Conservation (phyloP, 2,329 filamentous ascomycete genomes). For the Podosphaera fusca region DNA sequence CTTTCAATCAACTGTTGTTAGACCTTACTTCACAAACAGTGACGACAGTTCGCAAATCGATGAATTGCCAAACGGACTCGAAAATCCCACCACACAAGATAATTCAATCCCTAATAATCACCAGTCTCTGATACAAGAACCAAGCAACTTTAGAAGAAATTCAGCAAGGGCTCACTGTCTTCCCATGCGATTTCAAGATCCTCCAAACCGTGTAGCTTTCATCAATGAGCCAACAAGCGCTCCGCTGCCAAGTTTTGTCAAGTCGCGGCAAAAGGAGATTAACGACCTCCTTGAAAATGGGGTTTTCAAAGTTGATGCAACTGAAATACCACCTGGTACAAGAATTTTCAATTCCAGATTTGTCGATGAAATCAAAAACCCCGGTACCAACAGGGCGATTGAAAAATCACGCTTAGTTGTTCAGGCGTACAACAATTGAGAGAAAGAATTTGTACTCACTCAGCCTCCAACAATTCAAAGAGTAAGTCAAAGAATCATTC, state of each 20-base stretch:
- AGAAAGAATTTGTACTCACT: neutral
- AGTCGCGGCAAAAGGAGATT: neutral
- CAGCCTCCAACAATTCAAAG: neutral
- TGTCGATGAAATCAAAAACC: slow-evolving; percentile 5
- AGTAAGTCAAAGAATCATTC: neutral
- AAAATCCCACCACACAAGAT: no score
- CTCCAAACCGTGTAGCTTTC: neutral
- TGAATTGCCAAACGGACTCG: neutral
- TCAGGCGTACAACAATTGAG: slow-evolving; percentile 2
- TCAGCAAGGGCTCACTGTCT: no score
- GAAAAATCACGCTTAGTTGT: slow-evolving; percentile 1
- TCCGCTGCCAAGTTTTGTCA: neutral
- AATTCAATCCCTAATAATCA: no score
- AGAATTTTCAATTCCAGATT: slow-evolving; percentile 4
- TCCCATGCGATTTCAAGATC: neutral
- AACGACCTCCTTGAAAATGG: neutral
- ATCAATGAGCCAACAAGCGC: neutral
- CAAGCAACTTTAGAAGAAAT: no score
- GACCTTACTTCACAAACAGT: neutral
- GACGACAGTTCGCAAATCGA: neutral
- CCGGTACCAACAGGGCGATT: neutral
- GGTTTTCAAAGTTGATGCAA: neutral
- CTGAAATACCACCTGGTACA: neutral
- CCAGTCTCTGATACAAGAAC: no score
- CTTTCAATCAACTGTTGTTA: neutral